Evolutionary conservation across 148 eudicot species (phyloP).

Genomic region (Simmondsia chinensis): DNA sequence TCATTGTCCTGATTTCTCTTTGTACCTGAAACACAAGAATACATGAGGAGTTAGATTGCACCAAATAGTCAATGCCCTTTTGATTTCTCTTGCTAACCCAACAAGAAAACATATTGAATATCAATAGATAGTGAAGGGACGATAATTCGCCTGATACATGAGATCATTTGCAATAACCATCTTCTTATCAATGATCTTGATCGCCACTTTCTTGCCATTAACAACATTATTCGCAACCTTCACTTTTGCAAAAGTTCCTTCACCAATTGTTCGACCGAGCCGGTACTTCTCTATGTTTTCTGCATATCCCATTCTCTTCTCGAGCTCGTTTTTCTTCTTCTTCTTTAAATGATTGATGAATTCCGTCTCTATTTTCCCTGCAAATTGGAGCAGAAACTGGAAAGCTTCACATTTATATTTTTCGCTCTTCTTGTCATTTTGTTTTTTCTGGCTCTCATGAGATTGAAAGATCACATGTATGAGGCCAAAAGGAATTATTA

Average conservation of each 20-base stretch:
- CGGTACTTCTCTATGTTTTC: conserved; percentile 41
- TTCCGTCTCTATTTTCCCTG: not conserved
- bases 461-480: no score
- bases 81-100: not conserved
- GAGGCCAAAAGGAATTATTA: no score
- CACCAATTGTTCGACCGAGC: conserved; percentile 37
- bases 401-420: no score
- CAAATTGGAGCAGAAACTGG: no score
- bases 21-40: conserved; percentile 18
- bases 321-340: not conserved
- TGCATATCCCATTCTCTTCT: conserved; percentile 18
- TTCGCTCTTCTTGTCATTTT: not conserved
- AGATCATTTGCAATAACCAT: conserved; percentile 36
- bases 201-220: conserved; percentile 31
- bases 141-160: conserved; percentile 28
- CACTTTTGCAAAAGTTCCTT: conserved; percentile 54
- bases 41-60: not conserved
- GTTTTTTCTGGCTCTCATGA: no score
- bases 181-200: conserved; percentile 49
- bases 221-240: conserved; percentile 27
- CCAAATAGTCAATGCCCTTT: not conserved
- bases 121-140: not conserved
- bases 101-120: not conserved
- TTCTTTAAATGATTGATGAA: not conserved
- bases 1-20: conserved; percentile 51